Evolutionary conservation across 805 yeast genomes (phyloP).

Genomic region (Teunomyces aglyptinius): DNA sequence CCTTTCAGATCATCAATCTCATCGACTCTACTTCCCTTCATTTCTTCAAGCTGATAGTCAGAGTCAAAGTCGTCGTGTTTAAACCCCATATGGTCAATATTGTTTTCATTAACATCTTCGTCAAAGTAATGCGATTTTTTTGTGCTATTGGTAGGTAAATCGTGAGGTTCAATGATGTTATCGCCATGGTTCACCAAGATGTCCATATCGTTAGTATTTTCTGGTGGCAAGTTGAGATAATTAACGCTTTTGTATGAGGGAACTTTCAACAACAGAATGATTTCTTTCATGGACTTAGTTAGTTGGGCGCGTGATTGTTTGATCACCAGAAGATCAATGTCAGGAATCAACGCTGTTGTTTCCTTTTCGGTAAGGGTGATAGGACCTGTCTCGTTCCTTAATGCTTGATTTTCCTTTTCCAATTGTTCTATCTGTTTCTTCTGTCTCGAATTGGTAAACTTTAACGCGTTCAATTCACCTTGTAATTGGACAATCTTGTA

Average conservation of each 20-base stretch:
- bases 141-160: slow-evolving; percentile 1
- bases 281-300: slow-evolving; percentile 36
- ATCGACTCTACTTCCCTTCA: slow-evolving; percentile 4
- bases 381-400: not conserved
- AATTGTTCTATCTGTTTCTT: slow-evolving; percentile 36
- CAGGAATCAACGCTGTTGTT: slow-evolving; percentile 22
- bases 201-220: slow-evolving; percentile 17
- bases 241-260: slow-evolving; percentile 22
- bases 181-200: slow-evolving; percentile 13
- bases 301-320: slow-evolving; percentile 33
- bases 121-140: slow-evolving; percentile 10
- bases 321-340: slow-evolving; percentile 31
- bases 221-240: slow-evolving; percentile 21
- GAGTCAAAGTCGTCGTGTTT: not conserved
- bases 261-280: slow-evolving; percentile 29
- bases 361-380: not conserved
- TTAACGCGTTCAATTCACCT: slow-evolving; percentile 48
- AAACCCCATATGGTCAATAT: slow-evolving; percentile 1
- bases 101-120: slow-evolving; percentile 4
- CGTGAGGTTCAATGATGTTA: not conserved
- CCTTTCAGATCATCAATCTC: slow-evolving; percentile 2
- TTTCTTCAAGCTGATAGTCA: slow-evolving; percentile 6
- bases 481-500: slow-evolving; percentile 51
- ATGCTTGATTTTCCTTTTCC: slow-evolving; percentile 23
- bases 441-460: slow-evolving; percentile 42